A percentile compares a stretch with the other conserved stretches of the same genome.
Conservation (phyloP, 768 basidiomycete species). For the Mycena indigotica region DNA sequence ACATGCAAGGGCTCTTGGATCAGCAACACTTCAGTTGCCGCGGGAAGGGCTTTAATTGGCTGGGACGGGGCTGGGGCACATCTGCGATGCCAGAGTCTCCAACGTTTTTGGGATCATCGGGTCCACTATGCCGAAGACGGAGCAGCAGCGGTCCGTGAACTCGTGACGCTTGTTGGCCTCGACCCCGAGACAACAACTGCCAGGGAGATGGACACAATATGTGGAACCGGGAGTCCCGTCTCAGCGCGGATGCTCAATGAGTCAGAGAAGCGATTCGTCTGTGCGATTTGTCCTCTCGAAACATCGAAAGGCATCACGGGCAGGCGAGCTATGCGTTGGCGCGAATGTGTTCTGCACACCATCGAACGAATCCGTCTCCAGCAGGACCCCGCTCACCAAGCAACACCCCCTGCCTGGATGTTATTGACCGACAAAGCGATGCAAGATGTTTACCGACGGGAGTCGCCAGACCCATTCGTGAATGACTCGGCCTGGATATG, state of each 20-base stretch:
- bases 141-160: slow-evolving; percentile 18
- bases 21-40: slow-evolving; percentile 1
- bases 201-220: slow-evolving; percentile 22
- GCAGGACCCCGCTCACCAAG: background rate
- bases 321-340: slow-evolving; percentile 18
- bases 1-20: slow-evolving; percentile 26
- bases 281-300: slow-evolving; percentile 7
- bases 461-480: slow-evolving; percentile 13
- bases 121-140: slow-evolving; percentile 23
- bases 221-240: background rate
- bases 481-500: slow-evolving; percentile 17
- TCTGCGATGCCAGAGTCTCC: slow-evolving; percentile 22
- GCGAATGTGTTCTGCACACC: slow-evolving; percentile 19
- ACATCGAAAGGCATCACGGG: slow-evolving; percentile 1
- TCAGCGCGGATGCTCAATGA: too few species aligned
- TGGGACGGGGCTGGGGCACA: slow-evolving; percentile 27
- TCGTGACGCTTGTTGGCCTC: slow-evolving; percentile 20
- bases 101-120: slow-evolving; percentile 19
- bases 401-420: slow-evolving; percentile 13
- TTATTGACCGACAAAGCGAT: slow-evolving; percentile 20
- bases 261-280: slow-evolving; percentile 15
- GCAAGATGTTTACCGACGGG: slow-evolving; percentile 14
- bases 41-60: slow-evolving; percentile 25
- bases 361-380: slow-evolving; percentile 10
- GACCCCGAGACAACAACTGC: slow-evolving; percentile 20